These are phyloP conservation scores for Psilocybe azurescens DNA, from an alignment of 768 basidiomycete genomes.

Conservation along the genomic window DNA sequence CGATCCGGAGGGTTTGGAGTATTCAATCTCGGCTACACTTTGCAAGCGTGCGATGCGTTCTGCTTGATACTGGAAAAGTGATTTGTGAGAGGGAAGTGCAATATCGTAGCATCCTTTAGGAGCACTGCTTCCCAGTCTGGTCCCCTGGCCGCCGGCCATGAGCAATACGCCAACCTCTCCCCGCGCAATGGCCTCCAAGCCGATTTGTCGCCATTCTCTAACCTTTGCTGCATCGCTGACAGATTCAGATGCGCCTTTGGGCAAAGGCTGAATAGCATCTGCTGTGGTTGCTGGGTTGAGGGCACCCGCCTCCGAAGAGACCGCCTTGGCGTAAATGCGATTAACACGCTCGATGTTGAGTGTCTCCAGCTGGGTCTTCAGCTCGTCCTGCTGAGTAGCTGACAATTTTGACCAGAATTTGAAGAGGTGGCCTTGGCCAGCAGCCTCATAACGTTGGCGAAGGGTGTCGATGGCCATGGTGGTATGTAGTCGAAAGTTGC, in stretches of 20 bases:
- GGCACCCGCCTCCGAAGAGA: constrained; percentile 64
- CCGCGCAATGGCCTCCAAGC: constrained; percentile 79
- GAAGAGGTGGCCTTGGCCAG: constrained; percentile 90
- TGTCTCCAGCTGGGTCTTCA: constrained; percentile 73
- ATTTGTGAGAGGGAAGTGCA: constrained; percentile 89
- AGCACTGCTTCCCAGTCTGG: constrained; percentile 86
- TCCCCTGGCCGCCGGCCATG: constrained; percentile 99
- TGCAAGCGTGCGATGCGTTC: constrained; percentile 91
- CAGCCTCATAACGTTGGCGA: constrained; percentile 70
- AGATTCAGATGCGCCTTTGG: constrained; percentile 74
- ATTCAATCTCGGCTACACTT: constrained; percentile 66
- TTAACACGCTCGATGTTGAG: constrained; percentile 94
- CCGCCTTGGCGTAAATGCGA: constrained; percentile 80
- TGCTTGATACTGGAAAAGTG: constrained; percentile 97
- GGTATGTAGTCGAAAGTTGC: constrained; percentile 22
- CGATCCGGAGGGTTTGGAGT: constrained; percentile 55
- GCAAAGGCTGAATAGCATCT: constrained; percentile 80
- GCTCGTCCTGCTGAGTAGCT: constrained; percentile 61
- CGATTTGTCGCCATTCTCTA: constrained; percentile 75
- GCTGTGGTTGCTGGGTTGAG: constrained; percentile 39
- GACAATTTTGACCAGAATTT: constrained; percentile 83
- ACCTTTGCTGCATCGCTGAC: constrained; percentile 60
- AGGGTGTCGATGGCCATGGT: constrained; percentile 64
- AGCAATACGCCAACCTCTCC: constrained; percentile 94
- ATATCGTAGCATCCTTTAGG: constrained; percentile 99